These are phyloP conservation scores for Hysterium pulicare DNA, from an alignment of 2,329 filamentous ascomycete species.

Conservation along the genomic window DNA sequence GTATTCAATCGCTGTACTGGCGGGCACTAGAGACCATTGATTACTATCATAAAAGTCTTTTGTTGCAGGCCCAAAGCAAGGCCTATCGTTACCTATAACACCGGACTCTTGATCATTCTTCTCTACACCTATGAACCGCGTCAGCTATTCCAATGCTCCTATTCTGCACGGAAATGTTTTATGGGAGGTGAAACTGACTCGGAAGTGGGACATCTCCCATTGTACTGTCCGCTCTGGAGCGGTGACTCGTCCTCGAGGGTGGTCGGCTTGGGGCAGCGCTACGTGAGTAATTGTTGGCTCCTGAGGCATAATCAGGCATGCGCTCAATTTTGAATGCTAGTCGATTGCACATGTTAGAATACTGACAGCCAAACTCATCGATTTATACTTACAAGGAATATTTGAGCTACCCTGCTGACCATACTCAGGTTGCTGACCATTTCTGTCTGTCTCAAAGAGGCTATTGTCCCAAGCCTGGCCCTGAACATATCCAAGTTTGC, in stretches of 20 bases:
- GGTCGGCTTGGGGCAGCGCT: constrained; percentile 36
- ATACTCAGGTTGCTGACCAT: no score
- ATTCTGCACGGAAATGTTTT: not conserved
- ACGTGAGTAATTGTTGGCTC: constrained; percentile 27
- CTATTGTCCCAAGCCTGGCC: constrained; percentile 29
- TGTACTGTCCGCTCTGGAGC: constrained; percentile 19
- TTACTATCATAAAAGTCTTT: constrained; percentile 52
- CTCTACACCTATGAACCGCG: constrained; percentile 23
- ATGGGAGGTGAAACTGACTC: constrained; percentile 21
- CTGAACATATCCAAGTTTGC: constrained; percentile 2
- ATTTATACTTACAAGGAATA: constrained; percentile 25
- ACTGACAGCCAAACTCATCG: not conserved
- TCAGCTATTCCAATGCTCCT: constrained; percentile 14
- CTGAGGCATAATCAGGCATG: constrained; percentile 21
- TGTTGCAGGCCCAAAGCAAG: constrained; percentile 54
- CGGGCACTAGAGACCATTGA: constrained; percentile 55
- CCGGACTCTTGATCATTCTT: constrained; percentile 52
- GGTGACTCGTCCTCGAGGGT: constrained; percentile 33
- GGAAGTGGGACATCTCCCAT: constrained; percentile 30
- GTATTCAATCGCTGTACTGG: constrained; percentile 50
- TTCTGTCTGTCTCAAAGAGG: constrained; percentile 28
- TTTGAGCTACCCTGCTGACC: constrained; percentile 16
- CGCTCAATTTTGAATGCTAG: constrained; percentile 36
- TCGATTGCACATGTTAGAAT: constrained; percentile 13
- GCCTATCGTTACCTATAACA: constrained; percentile 41